These are phyloP conservation scores for Bryum argenteum DNA, from an alignment of 225 moss, liverwort and hornwort genomes.

Conservation along the genomic window DNA sequence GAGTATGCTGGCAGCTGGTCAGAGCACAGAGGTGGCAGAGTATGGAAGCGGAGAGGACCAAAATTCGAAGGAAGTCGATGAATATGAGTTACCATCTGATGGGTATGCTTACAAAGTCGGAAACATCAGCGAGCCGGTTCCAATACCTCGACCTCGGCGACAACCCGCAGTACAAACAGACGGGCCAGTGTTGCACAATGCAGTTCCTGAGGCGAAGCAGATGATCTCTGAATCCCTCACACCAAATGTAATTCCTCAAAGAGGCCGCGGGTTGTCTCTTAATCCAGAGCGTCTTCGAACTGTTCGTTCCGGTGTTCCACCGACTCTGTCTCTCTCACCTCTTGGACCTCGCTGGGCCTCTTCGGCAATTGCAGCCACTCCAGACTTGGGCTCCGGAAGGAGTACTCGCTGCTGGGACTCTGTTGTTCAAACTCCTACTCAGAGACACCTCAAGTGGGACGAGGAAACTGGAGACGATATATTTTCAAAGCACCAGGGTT, in stretches of 20 bases:
- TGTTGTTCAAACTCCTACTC: slow-evolving; percentile 48
- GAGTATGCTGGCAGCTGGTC: slow-evolving; percentile 74
- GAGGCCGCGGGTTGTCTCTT: slow-evolving; percentile 29
- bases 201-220: slow-evolving; percentile 30
- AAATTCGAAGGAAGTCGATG: slow-evolving; percentile 30
- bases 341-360: slow-evolving; percentile 84
- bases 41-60: slow-evolving; percentile 49
- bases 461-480: slow-evolving; percentile 40
- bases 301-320: slow-evolving; percentile 61
- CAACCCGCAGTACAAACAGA: slow-evolving; percentile 61
- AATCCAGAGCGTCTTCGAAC: slow-evolving; percentile 63
- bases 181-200: slow-evolving; percentile 62
- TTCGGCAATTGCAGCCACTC: slow-evolving; percentile 41
- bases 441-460: slow-evolving; percentile 54
- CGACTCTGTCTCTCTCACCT: slow-evolving; percentile 80
- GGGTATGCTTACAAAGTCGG: slow-evolving; percentile 35
- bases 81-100: slow-evolving; percentile 31
- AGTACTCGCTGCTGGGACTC: slow-evolving; percentile 48
- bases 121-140: slow-evolving; percentile 60
- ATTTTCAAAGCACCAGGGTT: slow-evolving; percentile 51
- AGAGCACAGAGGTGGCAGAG: slow-evolving; percentile 53
- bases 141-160: slow-evolving; percentile 60
- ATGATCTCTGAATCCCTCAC: slow-evolving; percentile 28
- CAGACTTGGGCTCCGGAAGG: slow-evolving; percentile 39
- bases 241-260: slow-evolving; percentile 40